A percentile compares a stretch with the other conserved stretches of the same genome.
Conservation (phyloP, 2,329 filamentous ascomycete species). For the Talaromyces sp. region DNA sequence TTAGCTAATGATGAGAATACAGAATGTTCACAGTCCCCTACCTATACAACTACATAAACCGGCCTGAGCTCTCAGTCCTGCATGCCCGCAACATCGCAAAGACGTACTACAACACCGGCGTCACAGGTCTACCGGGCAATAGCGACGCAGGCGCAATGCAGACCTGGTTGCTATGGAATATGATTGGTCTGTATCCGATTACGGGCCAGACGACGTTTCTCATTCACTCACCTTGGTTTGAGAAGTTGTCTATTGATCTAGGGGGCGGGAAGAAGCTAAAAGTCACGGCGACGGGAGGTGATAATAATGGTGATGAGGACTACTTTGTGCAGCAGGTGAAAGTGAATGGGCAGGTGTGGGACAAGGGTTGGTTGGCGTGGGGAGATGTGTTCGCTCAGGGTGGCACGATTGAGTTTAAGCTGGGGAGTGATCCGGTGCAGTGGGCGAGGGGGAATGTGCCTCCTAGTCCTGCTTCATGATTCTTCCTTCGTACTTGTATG, state of each 20-base stretch:
- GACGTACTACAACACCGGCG: conserved; percentile 53
- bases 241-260: conserved; percentile 53
- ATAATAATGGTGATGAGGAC: conserved; percentile 52
- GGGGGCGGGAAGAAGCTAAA: conserved; percentile 56
- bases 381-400: conserved; percentile 64
- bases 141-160: conserved; percentile 66
- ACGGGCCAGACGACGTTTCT: conserved; percentile 62
- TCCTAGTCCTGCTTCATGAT: conserved; percentile 45
- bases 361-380: conserved; percentile 59
- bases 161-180: conserved; percentile 57
- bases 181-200: conserved; percentile 61
- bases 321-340: conserved; percentile 63
- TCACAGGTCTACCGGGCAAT: conserved; percentile 60
- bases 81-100: conserved; percentile 61
- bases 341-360: conserved; percentile 57
- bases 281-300: conserved; percentile 54
- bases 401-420: conserved; percentile 57
- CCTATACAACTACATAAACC: conserved; percentile 63
- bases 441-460: conserved; percentile 61
- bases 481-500: background rate
- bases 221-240: conserved; percentile 62
- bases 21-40: conserved; percentile 48
- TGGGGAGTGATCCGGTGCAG: conserved; percentile 56
- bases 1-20: background rate
- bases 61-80: conserved; percentile 47